Percentiles rank a stretch among this genome's conserved stretches.
These are phyloP conservation scores for Sarocladiaceae sp. DNA, from an alignment of 2,329 filamentous ascomycete species.

Conservation along the genomic window DNA sequence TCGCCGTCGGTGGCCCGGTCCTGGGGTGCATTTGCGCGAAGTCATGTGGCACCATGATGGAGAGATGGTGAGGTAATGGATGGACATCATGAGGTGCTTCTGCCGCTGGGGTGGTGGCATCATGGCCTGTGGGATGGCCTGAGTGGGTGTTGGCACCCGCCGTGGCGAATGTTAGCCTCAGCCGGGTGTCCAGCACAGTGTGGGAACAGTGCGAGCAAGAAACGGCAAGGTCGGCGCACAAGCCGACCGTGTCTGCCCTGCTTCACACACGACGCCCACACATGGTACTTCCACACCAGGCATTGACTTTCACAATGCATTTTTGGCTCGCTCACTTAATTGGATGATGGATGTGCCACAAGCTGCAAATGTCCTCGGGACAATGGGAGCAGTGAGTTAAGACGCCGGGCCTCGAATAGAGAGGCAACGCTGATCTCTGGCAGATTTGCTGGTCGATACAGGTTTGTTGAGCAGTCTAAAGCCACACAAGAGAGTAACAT, in stretches of 20 bases:
- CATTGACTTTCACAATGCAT: neutral
- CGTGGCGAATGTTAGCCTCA: neutral
- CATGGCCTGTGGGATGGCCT: neutral
- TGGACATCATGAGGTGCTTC: conserved; percentile 3
- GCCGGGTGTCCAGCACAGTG: neutral
- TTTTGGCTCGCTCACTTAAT: neutral
- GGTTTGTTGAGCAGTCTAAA: neutral
- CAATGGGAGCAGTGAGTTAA: conserved; percentile 12
- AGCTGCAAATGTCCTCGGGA: conserved; percentile 16
- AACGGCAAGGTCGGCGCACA: too few relatives aligned
- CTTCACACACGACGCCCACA: neutral
- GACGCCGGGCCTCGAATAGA: neutral
- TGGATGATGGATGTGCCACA: conserved; percentile 4
- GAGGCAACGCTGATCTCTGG: neutral
- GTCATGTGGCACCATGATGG: too few relatives aligned
- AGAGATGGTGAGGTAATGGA: conserved; percentile 4
- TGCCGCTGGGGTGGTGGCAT: too few relatives aligned
- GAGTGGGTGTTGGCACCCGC: neutral
- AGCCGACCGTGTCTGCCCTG: too few relatives aligned
- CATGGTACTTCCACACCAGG: neutral
- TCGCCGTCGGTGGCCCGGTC: too few relatives aligned
- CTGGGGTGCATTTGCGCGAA: too few relatives aligned
- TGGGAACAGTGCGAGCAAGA: neutral
- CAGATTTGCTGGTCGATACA: conserved; percentile 7
- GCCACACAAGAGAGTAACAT: too few relatives aligned